Evolutionary conservation across 768 basidiomycete genomes (phyloP).

Genomic region (Clitopilus passeckerianus): DNA sequence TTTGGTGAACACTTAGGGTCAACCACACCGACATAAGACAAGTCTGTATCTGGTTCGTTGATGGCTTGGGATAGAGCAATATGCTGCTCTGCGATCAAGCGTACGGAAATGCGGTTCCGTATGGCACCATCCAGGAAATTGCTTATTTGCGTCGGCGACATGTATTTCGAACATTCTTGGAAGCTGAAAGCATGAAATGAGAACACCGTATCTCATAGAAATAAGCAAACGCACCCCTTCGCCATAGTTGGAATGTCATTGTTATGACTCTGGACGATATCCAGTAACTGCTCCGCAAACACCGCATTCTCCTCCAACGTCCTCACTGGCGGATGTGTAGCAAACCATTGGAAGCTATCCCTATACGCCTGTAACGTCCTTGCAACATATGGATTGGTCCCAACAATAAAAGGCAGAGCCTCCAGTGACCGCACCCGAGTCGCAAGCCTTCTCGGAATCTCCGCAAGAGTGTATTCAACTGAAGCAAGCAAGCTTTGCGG

Average conservation of each 20-base stretch:
- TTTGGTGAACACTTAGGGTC: slow-evolving; percentile 68
- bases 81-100: slow-evolving; percentile 89
- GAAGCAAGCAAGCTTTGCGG: slow-evolving; percentile 67
- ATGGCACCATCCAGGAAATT: slow-evolving; percentile 81
- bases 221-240: slow-evolving; percentile 55
- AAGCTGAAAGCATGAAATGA: slow-evolving; percentile 44
- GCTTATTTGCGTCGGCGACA: slow-evolving; percentile 75
- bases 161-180: slow-evolving; percentile 81
- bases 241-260: slow-evolving; percentile 91
- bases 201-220: slow-evolving; percentile 1
- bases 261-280: slow-evolving; percentile 70
- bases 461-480: slow-evolving; percentile 67
- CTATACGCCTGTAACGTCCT: slow-evolving; percentile 64
- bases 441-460: slow-evolving; percentile 75
- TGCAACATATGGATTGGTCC: slow-evolving; percentile 83
- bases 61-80: slow-evolving; percentile 76
- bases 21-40: slow-evolving; percentile 64
- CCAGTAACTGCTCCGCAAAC: slow-evolving; percentile 65
- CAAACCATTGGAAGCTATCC: slow-evolving; percentile 65
- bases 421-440: slow-evolving; percentile 72
- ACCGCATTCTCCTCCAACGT: slow-evolving; percentile 64
- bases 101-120: slow-evolving; percentile 80
- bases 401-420: slow-evolving; percentile 80
- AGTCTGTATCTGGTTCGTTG: slow-evolving; percentile 28
- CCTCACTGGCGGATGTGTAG: slow-evolving; percentile 59